Percentiles rank a stretch among this genome's conserved stretches.
phyloP scores from a whole-genome alignment of 345 rosid genomes.

The Salix exigua region DNA sequence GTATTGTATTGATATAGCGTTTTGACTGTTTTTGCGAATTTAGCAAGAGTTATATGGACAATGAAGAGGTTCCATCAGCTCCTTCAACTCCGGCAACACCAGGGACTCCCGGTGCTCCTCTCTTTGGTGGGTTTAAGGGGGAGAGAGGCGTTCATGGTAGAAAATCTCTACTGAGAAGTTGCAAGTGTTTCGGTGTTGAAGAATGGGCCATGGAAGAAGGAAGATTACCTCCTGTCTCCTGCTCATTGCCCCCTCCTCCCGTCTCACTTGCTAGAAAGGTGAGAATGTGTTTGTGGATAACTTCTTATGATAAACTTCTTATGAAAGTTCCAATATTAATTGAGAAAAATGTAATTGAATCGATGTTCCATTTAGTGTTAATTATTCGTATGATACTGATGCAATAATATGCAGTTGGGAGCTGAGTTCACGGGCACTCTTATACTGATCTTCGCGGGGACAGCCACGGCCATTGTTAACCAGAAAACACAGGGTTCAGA shows the following conservation, averaged over 20 bases:
- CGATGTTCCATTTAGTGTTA: background rate
- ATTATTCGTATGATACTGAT: no score
- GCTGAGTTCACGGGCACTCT: slow-evolving; percentile 86
- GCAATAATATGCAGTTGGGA: slow-evolving; percentile 50
- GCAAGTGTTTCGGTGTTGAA: slow-evolving; percentile 61
- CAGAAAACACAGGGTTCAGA: slow-evolving; percentile 68
- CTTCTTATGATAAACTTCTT: background rate
- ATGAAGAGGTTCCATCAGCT: slow-evolving; percentile 58
- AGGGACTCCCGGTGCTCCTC: slow-evolving; percentile 68
- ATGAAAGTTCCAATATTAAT: background rate
- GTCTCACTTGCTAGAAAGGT: slow-evolving; percentile 76
- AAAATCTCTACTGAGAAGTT: slow-evolving; percentile 55
- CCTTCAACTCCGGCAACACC: slow-evolving; percentile 76
- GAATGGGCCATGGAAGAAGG: slow-evolving; percentile 80
- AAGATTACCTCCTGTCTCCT: slow-evolving; percentile 54
- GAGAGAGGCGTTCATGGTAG: slow-evolving; percentile 32
- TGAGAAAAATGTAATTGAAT: no score
- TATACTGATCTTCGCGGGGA: slow-evolving; percentile 69
- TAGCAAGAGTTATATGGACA: slow-evolving; percentile 34
- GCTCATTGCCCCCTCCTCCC: slow-evolving; percentile 64
- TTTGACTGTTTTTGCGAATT: background rate
- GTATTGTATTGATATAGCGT: background rate
- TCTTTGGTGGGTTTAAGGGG: slow-evolving; percentile 42
- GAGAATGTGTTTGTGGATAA: background rate
- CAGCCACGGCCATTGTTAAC: slow-evolving; percentile 83